Base-by-base conservation (phyloP, 2,329 filamentous ascomycete species). In the Stachybotrys echinatus region DNA sequence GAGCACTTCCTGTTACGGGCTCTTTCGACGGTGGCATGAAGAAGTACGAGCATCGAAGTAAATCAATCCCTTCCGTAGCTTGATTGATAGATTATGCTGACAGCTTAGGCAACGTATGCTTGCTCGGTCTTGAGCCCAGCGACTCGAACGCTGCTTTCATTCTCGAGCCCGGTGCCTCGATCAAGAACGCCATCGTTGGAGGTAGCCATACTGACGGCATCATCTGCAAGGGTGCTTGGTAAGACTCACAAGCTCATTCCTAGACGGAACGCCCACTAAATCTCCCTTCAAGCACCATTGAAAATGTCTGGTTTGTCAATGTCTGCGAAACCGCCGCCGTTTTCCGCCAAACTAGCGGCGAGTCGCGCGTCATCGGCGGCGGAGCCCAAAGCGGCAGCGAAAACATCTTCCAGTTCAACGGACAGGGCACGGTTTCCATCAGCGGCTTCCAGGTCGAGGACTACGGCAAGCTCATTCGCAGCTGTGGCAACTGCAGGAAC, bases 311-410 rank as follows among this genome's bases (percentile, higher is more conserved):
- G 40, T 42, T 18, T 18, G 19, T 21, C 8, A 21, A 42, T 19
- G 40, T 42, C 40, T 42, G 40, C 23, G 40, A 42, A 19, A 21
- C 20, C 23, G 40, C 40, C 23, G 40, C 40, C 19, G 23, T 21
- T 4, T 42, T 42, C 23, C 38, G 42, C 46, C 19, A 44, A 48
- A 48, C 21, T 39, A 31, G 19, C 34, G 23, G 20, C 34, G 47
- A 46, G n/a, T 44, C 45, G 10, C 43, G 23, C 42, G 50, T 23
- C 22, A 27, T 51, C 27, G 50, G 50, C 48, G 12, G 47, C 44
- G 50, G 46, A 45, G 20, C 43, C 20, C 20, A 51, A 42, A 38
- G 47, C 21, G 37, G 42, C 49, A 12, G 18, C n/a, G 40, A 42
- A 18, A 42, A 42, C 18, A 42, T 42, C 19, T 42, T 42, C 40